Evolutionary conservation across 345 rosid genomes (phyloP), one percentile per base, ranked within the genome.

Genomic region (Brassica juncea): DNA sequence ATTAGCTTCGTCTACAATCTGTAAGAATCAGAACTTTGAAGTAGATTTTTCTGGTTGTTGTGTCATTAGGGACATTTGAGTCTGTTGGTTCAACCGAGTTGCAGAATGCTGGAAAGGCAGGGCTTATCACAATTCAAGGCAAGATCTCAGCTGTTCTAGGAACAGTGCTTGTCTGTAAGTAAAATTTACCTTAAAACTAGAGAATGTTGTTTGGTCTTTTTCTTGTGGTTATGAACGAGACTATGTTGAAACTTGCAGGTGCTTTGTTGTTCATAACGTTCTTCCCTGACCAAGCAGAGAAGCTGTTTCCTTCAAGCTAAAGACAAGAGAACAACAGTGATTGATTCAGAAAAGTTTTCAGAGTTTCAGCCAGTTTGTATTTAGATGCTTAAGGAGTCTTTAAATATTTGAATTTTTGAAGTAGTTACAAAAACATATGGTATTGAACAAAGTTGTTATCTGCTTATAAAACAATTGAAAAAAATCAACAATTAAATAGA

Each of bases 231-330:
- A 25, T 78, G 25, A 66, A 2, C 3, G 11, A 49, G 70, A 42
- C 49, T 2, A 10, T 37, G 68, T 57, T 37, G 63, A 57, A 63
- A 63, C 21, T 9, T 27, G 62, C 87, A 94, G 99, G 97, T 82
- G 99, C 99, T n/a, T 89, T 7, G 79, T 89, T 94, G 67, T 94
- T 94, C 84, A 83, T 91, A 75, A 89, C 94, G 6, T 80, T 92
- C 84, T 91, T 94, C 84, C 98, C 96, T 0, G 99, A 94, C 16
- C 97, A 91, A 82, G 97, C 99, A 23, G 98, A 89, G 88, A 91
- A 88, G 86, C 66, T 94, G 47, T 68, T 68, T 59, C 97, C 97
- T 1, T 55, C 87, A 47, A 70, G 87, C 65, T 93, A 86, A 81
- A 73, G 70, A 62, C 76, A 47, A 79, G 72, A 25, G 11, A 32